Evolutionary conservation across 2,329 filamentous ascomycete species (phyloP).

Genomic region (Plectosphaerella cucumerina): DNA sequence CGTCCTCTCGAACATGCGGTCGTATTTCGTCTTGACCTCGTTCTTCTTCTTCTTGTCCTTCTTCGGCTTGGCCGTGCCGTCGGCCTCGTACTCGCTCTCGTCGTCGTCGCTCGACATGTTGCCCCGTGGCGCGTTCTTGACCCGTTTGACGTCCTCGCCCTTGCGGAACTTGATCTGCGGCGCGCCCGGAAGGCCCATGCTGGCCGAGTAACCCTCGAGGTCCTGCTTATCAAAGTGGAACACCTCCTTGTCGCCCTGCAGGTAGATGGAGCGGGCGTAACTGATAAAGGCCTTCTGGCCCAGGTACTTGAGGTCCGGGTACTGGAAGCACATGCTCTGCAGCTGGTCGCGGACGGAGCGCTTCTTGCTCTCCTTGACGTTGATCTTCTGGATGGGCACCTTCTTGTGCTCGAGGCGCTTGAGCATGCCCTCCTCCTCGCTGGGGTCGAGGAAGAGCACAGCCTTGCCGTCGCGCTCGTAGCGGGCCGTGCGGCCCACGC

Average conservation of each 20-base stretch:
- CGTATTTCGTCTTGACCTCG: conserved; percentile 86
- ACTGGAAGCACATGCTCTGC: conserved; percentile 94
- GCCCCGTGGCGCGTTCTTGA: conserved; percentile 80
- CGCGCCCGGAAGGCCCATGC: conserved; percentile 82
- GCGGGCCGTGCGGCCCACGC: conserved; percentile 89
- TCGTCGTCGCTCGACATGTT: conserved; percentile 61
- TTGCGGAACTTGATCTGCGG: conserved; percentile 92
- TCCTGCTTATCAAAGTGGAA: conserved; percentile 83
- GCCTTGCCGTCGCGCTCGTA: conserved; percentile 86
- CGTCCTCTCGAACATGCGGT: conserved; percentile 94
- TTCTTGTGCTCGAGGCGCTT: conserved; percentile 82
- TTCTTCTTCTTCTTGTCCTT: conserved; percentile 59
- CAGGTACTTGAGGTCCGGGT: conserved; percentile 88
- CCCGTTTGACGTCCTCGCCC: conserved; percentile 78
- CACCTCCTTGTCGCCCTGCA: conserved; percentile 88
- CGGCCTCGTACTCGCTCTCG: conserved; percentile 46
- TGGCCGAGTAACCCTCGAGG: conserved; percentile 79
- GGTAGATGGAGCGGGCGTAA: conserved; percentile 77
- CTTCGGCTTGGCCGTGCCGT: conserved; percentile 35
- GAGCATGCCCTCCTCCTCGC: conserved; percentile 89
- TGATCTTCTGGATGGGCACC: conserved; percentile 81
- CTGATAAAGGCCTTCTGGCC: conserved; percentile 95
- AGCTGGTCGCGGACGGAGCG: conserved; percentile 78
- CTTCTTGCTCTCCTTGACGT: conserved; percentile 85
- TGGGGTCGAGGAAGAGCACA: conserved; percentile 87